Evolutionary conservation across 2,329 filamentous ascomycete genomes (phyloP), one percentile per base, ranked within the genome.

Genomic region (Nannizzia gypsea): DNA sequence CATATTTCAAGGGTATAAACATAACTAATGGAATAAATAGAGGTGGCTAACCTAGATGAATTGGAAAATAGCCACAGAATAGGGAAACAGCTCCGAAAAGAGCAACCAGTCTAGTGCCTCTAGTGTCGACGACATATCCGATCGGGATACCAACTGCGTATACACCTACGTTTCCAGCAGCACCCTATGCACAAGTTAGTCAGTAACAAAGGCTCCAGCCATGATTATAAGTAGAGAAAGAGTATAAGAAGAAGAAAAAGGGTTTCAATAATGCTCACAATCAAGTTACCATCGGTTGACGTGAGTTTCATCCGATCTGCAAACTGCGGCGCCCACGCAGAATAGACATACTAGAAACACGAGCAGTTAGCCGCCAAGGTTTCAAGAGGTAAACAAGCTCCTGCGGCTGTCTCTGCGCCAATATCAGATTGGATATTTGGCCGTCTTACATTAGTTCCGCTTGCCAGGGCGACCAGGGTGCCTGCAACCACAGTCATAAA

Each of bases 301-400:
- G 90, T 90, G 63, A 97, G 83, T 70, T 87, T 85, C 67, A 99
- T 80, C 66, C 83, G 85, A 68, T 95, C 86, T 56, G 91, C 90
- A 70, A 96, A 96, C 74, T 96, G 91, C 20, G 93, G 93, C 13
- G 89, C 90, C 91, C 93, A 99, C 74, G 92, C 92, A 59, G 90
- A 96, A 75, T 96, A 99, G 70, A 91, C 92, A 83, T 99, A 97
- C 90, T 96, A 70, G 54, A 62, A 68, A 34, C 67, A 44, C 55
- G 46, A 58, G 31, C 31, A 36, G 36, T 50, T 50, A 50, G 56
- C 54, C 59, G 54, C 17, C 24, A 42, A 26, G 56, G 38, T 62
- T 57, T 13, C 38, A 38, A 20, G 55, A 34, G 44, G 48, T 57
- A 52, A 17, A 60, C 59, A 64, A 34, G 58, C 54, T 60, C 38